Percentiles rank a stretch among this genome's conserved stretches.
Evolutionary conservation across 23 red algal species (phyloP).

Genomic region (Cyanidioschyzon merolae): DNA sequence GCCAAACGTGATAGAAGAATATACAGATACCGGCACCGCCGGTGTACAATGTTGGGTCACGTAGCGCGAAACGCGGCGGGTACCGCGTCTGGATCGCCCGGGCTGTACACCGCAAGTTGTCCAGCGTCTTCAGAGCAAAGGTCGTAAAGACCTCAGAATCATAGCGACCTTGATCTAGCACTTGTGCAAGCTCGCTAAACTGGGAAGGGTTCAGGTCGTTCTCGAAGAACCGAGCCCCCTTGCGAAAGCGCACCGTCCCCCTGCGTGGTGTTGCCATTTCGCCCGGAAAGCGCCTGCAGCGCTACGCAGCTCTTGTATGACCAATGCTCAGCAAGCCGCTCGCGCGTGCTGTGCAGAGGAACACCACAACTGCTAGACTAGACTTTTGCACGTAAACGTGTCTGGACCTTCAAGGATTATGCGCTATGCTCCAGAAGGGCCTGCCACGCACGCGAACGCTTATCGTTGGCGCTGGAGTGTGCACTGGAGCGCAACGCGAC

Average conservation of each 20-base stretch:
- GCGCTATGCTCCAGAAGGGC: too few species aligned
- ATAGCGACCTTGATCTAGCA: not conserved
- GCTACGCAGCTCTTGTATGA: too few species aligned
- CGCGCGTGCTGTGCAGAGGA: too few species aligned
- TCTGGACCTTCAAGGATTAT: too few species aligned
- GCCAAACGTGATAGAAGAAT: constrained; percentile 6
- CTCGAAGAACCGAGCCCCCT: not conserved
- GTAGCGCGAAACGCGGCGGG: not conserved
- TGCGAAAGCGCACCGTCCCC: not conserved
- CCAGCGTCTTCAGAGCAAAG: constrained; percentile 3
- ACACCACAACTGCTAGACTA: too few species aligned
- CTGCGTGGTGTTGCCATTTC: not conserved
- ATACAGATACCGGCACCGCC: not conserved
- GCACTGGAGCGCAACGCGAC: too few species aligned
- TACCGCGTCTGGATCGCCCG: not conserved
- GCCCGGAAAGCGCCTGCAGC: too few species aligned
- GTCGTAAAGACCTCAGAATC: not conserved
- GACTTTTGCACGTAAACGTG: too few species aligned
- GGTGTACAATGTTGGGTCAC: constrained; percentile 4
- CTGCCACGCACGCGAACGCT: too few species aligned
- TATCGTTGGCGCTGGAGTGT: too few species aligned
- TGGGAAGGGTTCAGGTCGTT: not conserved
- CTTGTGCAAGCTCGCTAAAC: not conserved
- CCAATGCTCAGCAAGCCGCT: too few species aligned
- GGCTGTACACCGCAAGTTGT: not conserved